A percentile compares a stretch with the other conserved stretches of the same genome.
Conservation (phyloP, 495 filamentous ascomycete genomes). For the Penicillium desertorum region DNA sequence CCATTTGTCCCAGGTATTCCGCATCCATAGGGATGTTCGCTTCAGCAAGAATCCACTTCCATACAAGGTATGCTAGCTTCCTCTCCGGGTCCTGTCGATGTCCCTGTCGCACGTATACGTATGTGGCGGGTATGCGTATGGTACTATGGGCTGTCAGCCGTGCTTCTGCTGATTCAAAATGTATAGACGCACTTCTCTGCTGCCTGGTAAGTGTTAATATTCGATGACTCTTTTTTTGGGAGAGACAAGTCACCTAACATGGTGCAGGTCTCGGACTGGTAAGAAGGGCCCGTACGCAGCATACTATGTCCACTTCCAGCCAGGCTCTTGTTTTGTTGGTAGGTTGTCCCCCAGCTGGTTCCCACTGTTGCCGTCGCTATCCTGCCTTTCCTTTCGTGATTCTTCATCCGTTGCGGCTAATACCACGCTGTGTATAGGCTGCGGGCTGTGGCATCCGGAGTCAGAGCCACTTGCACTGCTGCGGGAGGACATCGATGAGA, state of each 20-base stretch:
- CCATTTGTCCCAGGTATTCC: slow-evolving; percentile 56
- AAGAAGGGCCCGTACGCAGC: slow-evolving; percentile 82
- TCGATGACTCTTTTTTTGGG: not conserved
- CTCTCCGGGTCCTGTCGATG: not conserved
- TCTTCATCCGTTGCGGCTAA: slow-evolving; percentile 11
- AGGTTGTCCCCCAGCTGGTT: slow-evolving; percentile 30
- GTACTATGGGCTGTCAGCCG: slow-evolving; percentile 22
- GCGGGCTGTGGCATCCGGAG: slow-evolving; percentile 77
- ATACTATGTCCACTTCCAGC: slow-evolving; percentile 73
- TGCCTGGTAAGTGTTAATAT: slow-evolving; percentile 59
- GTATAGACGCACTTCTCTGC: slow-evolving; percentile 72
- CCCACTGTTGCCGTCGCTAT: not conserved
- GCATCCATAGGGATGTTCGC: slow-evolving; percentile 80
- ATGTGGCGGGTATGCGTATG: slow-evolving; percentile 15
- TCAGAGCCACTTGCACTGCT: slow-evolving; percentile 58
- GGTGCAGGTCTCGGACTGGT: slow-evolving; percentile 69
- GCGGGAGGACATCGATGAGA: slow-evolving; percentile 70
- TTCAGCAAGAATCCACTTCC: slow-evolving; percentile 79
- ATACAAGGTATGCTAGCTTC: slow-evolving; percentile 65
- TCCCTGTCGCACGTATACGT: not conserved
- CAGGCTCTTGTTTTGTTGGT: slow-evolving; percentile 61
- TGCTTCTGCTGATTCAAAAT: slow-evolving; percentile 27
- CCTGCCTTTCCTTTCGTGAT: not conserved
- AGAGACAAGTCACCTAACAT: slow-evolving; percentile 27
- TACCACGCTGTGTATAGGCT: slow-evolving; percentile 52